Conservation (phyloP, 371 early-diverging fungal species). For the Rhizopus delemar region DNA sequence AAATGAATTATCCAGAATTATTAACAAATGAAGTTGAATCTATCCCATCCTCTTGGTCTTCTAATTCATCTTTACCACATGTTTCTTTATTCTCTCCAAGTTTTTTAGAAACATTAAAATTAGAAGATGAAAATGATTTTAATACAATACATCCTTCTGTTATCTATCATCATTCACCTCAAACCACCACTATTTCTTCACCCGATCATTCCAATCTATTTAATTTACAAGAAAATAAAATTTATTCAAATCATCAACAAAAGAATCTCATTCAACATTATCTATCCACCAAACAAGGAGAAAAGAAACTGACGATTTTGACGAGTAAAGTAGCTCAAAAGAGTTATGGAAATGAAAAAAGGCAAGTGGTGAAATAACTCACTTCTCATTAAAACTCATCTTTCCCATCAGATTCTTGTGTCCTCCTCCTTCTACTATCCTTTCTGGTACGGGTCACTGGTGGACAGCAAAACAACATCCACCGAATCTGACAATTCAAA, state of each 20-base stretch:
- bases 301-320: conserved; percentile 69
- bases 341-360: conserved; percentile 84
- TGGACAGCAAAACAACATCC: conserved; percentile 14
- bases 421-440: conserved; percentile 79
- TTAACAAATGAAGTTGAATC: neutral
- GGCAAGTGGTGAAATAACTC: conserved; percentile 32
- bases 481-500: conserved; percentile 45
- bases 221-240: too few relatives aligned
- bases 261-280: conserved; percentile 47
- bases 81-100: conserved; percentile 52
- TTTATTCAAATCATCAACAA: conserved; percentile 29
- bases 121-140: conserved; percentile 43
- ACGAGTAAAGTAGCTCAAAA: conserved; percentile 87
- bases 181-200: conserved; percentile 25
- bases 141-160: conserved; percentile 28
- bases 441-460: conserved; percentile 66
- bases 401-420: conserved; percentile 59
- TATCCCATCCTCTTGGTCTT: neutral
- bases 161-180: conserved; percentile 18
- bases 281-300: conserved; percentile 46
- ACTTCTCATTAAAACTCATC: too few relatives aligned
- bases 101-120: conserved; percentile 61
- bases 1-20: neutral
- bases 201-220: neutral
- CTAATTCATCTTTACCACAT: neutral